These are phyloP conservation scores for Barnettozyma botsteinii DNA, from an alignment of 805 yeast genomes.

Conservation along the genomic window DNA sequence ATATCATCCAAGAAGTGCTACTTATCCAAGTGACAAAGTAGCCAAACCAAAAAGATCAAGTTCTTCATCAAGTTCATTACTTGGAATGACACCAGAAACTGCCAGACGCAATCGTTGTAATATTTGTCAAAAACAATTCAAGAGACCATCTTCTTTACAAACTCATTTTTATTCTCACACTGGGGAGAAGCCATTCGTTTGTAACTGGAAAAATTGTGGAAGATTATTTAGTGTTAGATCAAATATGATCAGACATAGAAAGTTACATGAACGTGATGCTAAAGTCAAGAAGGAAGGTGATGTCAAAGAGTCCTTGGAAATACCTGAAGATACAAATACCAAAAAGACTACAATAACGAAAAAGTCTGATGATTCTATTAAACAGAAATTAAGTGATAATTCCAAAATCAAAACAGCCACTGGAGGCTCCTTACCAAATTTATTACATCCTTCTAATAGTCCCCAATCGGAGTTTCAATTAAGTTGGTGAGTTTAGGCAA, in stretches of 20 bases:
- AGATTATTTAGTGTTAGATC: constrained; percentile 69
- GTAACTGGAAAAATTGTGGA: constrained; percentile 61
- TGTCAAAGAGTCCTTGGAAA: neutral
- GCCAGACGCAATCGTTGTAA: constrained; percentile 41
- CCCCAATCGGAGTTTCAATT: constrained; percentile 4
- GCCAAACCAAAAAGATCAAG: constrained; percentile 9
- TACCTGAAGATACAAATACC: neutral
- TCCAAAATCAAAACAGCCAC: neutral
- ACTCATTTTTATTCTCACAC: constrained; percentile 79
- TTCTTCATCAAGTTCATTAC: constrained; percentile 15
- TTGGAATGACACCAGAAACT: constrained; percentile 39
- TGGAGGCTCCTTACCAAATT: constrained; percentile 3
- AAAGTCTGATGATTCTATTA: neutral
- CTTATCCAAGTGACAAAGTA: constrained; percentile 13
- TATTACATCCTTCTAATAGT: constrained; percentile 4
- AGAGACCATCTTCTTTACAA: constrained; percentile 75
- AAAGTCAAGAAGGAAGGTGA: neutral
- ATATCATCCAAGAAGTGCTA: constrained; percentile 17
- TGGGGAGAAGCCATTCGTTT: constrained; percentile 69
- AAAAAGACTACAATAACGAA: neutral
- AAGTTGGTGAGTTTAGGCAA: too few relatives aligned
- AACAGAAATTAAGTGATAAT: neutral
- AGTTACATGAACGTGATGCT: constrained; percentile 46
- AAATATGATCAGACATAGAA: constrained; percentile 75
- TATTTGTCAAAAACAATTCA: constrained; percentile 70